Evolutionary conservation across 768 basidiomycete species (phyloP).

Genomic region (Cystoderma amianthinum): DNA sequence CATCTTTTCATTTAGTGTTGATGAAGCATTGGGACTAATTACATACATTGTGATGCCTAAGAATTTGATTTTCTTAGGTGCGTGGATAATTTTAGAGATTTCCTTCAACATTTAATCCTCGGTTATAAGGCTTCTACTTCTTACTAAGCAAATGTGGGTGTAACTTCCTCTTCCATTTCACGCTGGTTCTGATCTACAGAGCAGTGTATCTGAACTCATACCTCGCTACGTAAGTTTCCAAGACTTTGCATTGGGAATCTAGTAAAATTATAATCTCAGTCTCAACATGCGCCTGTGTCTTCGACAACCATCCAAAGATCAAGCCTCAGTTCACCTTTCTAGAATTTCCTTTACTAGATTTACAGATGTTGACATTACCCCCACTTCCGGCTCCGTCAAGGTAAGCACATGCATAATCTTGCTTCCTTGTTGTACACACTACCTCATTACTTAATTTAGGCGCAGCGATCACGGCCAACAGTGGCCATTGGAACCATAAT

Average conservation of each 20-base stretch:
- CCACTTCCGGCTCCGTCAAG: conserved; percentile 11
- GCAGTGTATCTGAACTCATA: conserved; percentile 54
- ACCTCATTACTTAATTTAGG: too few relatives aligned
- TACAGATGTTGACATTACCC: conserved; percentile 6
- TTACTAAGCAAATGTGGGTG: conserved; percentile 44
- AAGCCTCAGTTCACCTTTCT: conserved; percentile 37
- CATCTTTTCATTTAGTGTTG: conserved; percentile 24
- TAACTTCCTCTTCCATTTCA: background rate
- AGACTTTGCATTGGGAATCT: background rate
- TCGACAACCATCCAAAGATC: conserved; percentile 21
- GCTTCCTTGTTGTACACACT: too few relatives aligned
- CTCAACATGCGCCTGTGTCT: conserved; percentile 40
- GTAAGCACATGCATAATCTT: conserved; percentile 9
- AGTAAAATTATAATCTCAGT: conserved; percentile 9
- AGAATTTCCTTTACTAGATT: conserved; percentile 17
- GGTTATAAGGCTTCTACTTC: conserved; percentile 44
- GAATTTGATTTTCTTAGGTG: conserved; percentile 47
- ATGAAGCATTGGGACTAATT: conserved; percentile 38
- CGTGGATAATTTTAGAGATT: conserved; percentile 8
- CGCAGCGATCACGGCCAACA: too few relatives aligned
- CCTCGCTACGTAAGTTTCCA: conserved; percentile 30
- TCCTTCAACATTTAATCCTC: too few relatives aligned
- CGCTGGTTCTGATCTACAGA: background rate
- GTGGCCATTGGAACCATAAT: background rate
- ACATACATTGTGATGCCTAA: conserved; percentile 44